phyloP scores from a whole-genome alignment of 345 rosid genomes.

The Gossypium bickii region DNA sequence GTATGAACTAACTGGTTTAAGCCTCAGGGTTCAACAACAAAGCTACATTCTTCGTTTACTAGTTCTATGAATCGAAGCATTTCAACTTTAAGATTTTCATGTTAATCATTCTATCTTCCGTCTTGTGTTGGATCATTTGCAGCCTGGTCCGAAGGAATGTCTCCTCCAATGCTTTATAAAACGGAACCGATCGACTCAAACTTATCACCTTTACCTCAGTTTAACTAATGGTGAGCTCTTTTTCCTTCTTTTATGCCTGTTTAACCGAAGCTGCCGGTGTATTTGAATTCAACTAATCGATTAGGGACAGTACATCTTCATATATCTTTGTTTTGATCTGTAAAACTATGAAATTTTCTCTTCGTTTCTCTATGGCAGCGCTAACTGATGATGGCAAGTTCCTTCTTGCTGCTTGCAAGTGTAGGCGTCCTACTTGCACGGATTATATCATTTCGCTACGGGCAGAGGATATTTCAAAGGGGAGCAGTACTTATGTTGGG shows the following conservation, averaged over 20 bases:
- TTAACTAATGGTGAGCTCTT: slow-evolving; percentile 52
- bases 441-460: slow-evolving; percentile 53
- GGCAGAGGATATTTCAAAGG: slow-evolving; percentile 38
- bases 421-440: slow-evolving; percentile 58
- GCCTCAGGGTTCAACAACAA: no score
- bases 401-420: slow-evolving; percentile 63
- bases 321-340: neutral
- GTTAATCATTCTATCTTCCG: neutral
- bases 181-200: slow-evolving; percentile 48
- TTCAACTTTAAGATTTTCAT: slow-evolving; percentile 8
- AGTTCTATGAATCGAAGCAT: neutral
- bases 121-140: slow-evolving; percentile 19
- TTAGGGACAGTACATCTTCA: neutral
- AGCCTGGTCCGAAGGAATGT: slow-evolving; percentile 69
- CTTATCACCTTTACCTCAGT: slow-evolving; percentile 56
- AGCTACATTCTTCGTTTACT: neutral
- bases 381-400: slow-evolving; percentile 61
- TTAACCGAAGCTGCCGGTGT: neutral
- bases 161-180: slow-evolving; percentile 59
- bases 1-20: no score
- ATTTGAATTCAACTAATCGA: neutral
- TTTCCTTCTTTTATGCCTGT: slow-evolving; percentile 10
- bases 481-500: slow-evolving; percentile 50
- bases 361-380: slow-evolving; percentile 32
- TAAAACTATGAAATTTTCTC: no score